Base-by-base conservation (phyloP, 2,329 filamentous ascomycete species). In the Penicillium sp. region DNA sequence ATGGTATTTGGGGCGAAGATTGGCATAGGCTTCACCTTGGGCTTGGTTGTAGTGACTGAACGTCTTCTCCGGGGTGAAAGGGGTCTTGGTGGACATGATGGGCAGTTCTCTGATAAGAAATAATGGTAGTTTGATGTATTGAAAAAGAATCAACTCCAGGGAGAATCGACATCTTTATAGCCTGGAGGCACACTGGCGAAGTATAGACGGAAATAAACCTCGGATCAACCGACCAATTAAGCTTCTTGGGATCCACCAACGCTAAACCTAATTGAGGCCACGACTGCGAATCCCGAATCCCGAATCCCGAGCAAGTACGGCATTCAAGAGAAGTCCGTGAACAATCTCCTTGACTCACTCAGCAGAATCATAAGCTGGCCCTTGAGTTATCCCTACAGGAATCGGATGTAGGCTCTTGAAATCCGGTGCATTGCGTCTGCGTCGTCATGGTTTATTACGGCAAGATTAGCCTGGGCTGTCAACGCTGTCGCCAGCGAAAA, bases 1-100 rank as follows among this genome's bases (percentile, higher is more conserved):
- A 47, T 79, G 72, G 65, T 85, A 85, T 51, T 85, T 85, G 1
- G 65, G 60, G 5, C 72, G 61, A 24, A 78, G 79, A 61, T 83
- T 76, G 4, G 75, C 65, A 7, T 71, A 56, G 43, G 69, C 78
- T 8, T 59, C 48, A 21, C 64, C 65, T 58, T 68, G 63, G 11
- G 55, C 44, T 45, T 54, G 33, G 14, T 52, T 63, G 57, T 65
- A 68, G 19, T 57, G 31, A 26, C 55, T 59, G 57, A 65, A 66
- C 4, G 64, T 68, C 44, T 63, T 63, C 48, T 66, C 65, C 11
- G 43, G 44, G 8, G 52, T 49, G 29, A 33, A 33, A 16, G 35
- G 10, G 31, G 19, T 22, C 22, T 22, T 53, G 29, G 43, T 26
- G 24, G 50, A 47, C 49, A 52, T 52, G n/a, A 8, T 26, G 29